phyloP scores from a whole-genome alignment of 331 rosid species.

The Prunus yedoensis region DNA sequence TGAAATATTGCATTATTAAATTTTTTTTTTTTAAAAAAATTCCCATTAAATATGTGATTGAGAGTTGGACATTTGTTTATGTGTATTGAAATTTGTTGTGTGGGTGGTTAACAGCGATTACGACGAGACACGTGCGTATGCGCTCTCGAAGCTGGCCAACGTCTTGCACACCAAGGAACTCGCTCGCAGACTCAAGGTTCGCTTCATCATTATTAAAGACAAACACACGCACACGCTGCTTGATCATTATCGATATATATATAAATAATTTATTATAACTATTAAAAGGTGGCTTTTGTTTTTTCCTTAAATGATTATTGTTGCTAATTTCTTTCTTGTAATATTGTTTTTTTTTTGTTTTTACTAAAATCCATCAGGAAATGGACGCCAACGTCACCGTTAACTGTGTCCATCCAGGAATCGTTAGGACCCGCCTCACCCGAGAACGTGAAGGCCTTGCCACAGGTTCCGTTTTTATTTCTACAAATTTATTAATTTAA shows the following conservation, averaged over 20 bases:
- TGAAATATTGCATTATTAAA: no score
- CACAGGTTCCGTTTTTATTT: constrained; percentile 50
- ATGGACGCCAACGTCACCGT: constrained; percentile 78
- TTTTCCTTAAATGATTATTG: neutral
- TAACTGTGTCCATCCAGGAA: constrained; percentile 95
- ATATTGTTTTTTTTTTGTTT: neutral
- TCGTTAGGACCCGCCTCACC: constrained; percentile 90
- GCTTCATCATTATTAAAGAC: constrained; percentile 1
- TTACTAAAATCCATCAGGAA: constrained; percentile 44
- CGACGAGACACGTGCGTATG: constrained; percentile 98
- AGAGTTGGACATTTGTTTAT: constrained; percentile 12
- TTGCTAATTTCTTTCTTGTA: neutral
- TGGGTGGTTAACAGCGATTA: constrained; percentile 49
- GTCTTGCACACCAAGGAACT: constrained; percentile 84
- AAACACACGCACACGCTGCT: neutral
- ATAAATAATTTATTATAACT: neutral
- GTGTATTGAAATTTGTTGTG: neutral
- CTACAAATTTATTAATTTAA: neutral
- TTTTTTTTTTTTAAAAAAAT: no score
- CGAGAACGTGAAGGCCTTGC: constrained; percentile 91
- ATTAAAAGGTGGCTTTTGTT: constrained; percentile 5
- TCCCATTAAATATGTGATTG: no score
- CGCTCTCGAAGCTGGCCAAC: constrained; percentile 93
- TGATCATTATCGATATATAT: no score
- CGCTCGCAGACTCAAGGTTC: constrained; percentile 69